Evolutionary conservation across 768 basidiomycete species (phyloP), one percentile per base, ranked within the genome.

Genomic region (Suillus weaverae): DNA sequence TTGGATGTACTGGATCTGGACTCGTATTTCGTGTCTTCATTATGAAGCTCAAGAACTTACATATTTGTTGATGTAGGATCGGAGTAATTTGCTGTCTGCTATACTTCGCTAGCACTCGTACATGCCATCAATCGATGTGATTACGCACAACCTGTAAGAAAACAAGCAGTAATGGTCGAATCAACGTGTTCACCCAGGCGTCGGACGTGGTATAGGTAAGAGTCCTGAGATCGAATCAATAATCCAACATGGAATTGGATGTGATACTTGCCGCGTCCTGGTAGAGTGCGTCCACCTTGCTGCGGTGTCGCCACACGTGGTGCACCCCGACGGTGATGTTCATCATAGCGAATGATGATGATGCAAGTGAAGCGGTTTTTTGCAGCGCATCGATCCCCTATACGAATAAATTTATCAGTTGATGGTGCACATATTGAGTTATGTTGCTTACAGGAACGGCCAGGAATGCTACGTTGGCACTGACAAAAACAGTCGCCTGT

Each of bases 141-240:
- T 48, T 48, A 48, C 11, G n/a, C 11, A 22, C 11, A 13, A 13
- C n/a, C 8, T 20, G 41, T 20, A 43, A 43, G 71, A 32, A 72
- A 63, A 54, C 64, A 67, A 5, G 70, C 73, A 2, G 66, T 72
- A 20, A 69, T 55, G 8, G 73, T 66, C 43, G 73, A 62, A 50
- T 72, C 70, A 18, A 64, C 14, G 26, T 68, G 53, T 44, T 63
- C 44, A 30, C 64, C 63, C 51, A 66, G 35, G 35, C 46, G 20
- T 4, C 64, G 30, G 20, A 67, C 36, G 51, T 67, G 64, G 32
- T 68, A 56, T 32, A 72, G 55, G 60, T 74, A 74, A 20, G 60
- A 32, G 10, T 57, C 43, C 70, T 71, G 62, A 6, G 50, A 20
- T 53, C 2, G 20, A 33, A 20, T 33, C 18, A 53, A 26, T 26